A percentile compares a stretch with the other conserved stretches of the same genome.
These are phyloP conservation scores for Cyberlindnera bimundalis DNA, from an alignment of 805 yeast genomes.

Conservation along the genomic window DNA sequence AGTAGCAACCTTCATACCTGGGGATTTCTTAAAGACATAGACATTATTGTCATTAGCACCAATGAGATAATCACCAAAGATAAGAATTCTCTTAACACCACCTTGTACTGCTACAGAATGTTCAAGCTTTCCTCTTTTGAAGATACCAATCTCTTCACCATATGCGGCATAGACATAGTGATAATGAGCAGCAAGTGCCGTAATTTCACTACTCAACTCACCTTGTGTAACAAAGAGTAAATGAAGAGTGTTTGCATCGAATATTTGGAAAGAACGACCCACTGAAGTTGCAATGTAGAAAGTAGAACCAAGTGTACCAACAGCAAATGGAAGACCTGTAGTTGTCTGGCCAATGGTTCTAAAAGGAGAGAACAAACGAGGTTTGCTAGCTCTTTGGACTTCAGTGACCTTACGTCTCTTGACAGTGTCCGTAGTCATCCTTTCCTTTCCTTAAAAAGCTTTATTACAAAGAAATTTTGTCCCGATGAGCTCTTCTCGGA, in stretches of 20 bases:
- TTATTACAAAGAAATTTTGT: too few species aligned
- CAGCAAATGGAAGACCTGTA: conserved; percentile 78
- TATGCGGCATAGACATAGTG: conserved; percentile 81
- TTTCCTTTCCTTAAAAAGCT: background rate
- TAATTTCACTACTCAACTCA: conserved; percentile 69
- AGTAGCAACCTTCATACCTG: conserved; percentile 45
- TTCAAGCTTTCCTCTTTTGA: conserved; percentile 70
- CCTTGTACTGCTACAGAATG: conserved; percentile 36
- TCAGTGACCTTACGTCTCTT: conserved; percentile 21
- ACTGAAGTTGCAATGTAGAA: conserved; percentile 87
- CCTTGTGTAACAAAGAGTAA: conserved; percentile 80
- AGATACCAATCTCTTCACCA: conserved; percentile 70
- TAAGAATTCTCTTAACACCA: conserved; percentile 46
- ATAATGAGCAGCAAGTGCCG: conserved; percentile 71
- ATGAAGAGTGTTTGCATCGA: conserved; percentile 84
- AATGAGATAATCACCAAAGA: conserved; percentile 78
- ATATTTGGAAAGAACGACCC: conserved; percentile 86
- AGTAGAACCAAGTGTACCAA: conserved; percentile 84
- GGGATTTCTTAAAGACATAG: conserved; percentile 51
- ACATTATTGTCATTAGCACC: conserved; percentile 48
- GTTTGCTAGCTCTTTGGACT: conserved; percentile 23
- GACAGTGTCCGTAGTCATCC: conserved; percentile 11
- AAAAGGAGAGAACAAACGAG: conserved; percentile 79
- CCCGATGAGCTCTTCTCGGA: too few species aligned
- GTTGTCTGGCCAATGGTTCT: conserved; percentile 91